phyloP scores from a whole-genome alignment of 192 early-diverging fungal genomes.

The Backusella parvicylindrica region DNA sequence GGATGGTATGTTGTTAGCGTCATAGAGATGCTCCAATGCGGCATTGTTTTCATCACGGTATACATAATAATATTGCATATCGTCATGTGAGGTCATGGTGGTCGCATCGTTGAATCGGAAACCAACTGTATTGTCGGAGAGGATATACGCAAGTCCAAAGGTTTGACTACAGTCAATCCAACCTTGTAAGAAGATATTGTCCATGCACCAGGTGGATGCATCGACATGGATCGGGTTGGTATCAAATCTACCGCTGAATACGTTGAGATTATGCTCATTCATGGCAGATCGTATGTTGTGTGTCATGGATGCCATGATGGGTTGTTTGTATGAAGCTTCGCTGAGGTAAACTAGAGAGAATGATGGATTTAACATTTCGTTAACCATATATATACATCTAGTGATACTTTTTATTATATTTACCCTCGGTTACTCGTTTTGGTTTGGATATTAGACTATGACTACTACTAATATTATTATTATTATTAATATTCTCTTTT shows the following conservation, averaged over 20 bases:
- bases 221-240: not conserved
- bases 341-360: not conserved
- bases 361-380: no score
- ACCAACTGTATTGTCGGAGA: conserved; percentile 82
- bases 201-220: not conserved
- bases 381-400: no score
- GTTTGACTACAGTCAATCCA: conserved; percentile 86
- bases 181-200: conserved; percentile 71
- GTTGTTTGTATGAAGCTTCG: not conserved
- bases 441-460: not conserved
- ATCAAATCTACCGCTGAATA: not conserved
- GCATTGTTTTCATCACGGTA: conserved; percentile 16
- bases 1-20: conserved; percentile 34
- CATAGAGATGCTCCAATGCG: conserved; percentile 28
- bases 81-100: conserved; percentile 46
- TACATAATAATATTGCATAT: conserved; percentile 37
- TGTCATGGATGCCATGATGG: not conserved
- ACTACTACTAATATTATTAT: not conserved
- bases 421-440: not conserved
- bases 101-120: conserved; percentile 90
- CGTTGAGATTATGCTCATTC: not conserved
- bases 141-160: conserved; percentile 87
- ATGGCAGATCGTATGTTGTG: not conserved
- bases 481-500: not conserved
- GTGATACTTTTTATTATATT: no score